Evolutionary conservation across 2,329 filamentous ascomycete genomes (phyloP).

Genomic region (Neonectria coccinea): DNA sequence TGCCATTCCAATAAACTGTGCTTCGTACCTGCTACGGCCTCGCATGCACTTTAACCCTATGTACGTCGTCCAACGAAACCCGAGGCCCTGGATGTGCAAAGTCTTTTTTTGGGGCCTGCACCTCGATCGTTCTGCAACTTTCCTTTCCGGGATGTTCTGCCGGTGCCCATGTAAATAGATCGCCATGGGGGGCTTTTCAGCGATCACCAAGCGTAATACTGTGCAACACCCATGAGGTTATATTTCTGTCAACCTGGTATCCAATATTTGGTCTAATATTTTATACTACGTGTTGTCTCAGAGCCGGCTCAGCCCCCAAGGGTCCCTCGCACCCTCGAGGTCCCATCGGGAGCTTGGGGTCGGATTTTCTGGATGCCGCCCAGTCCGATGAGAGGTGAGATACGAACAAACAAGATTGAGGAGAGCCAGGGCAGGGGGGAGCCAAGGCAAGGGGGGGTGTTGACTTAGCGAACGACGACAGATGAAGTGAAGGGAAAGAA

Average conservation of each 20-base stretch:
- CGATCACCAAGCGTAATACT: constrained; percentile 1
- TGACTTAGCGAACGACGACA: constrained; percentile 4
- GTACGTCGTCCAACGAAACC: constrained; percentile 12
- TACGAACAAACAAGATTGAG: constrained; percentile 27
- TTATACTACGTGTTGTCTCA: constrained; percentile 17
- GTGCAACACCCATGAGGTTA: constrained; percentile 6
- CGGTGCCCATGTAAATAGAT: constrained; percentile 5
- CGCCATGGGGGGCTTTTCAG: not conserved
- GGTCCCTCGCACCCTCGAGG: constrained; percentile 22
- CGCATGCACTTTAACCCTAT: constrained; percentile 5
- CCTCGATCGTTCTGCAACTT: constrained; percentile 6
- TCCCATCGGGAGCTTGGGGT: constrained; percentile 36
- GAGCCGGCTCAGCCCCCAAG: constrained; percentile 18
- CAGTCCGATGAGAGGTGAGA: constrained; percentile 28
- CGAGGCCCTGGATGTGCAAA: constrained; percentile 8
- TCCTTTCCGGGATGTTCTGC: not conserved
- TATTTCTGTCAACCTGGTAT: constrained; percentile 1
- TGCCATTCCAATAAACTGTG: constrained; percentile 7
- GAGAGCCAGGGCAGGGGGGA: constrained; percentile 3
- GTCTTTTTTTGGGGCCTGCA: constrained; percentile 15
- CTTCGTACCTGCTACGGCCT: not conserved
- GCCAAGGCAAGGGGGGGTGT: constrained; percentile 2
- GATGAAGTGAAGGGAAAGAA: not conserved
- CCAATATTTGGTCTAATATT: constrained; percentile 8
- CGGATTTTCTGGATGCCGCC: constrained; percentile 28